phyloP scores from a whole-genome alignment of 176 grass and related monocot species.

The Ensete ventricosum region DNA sequence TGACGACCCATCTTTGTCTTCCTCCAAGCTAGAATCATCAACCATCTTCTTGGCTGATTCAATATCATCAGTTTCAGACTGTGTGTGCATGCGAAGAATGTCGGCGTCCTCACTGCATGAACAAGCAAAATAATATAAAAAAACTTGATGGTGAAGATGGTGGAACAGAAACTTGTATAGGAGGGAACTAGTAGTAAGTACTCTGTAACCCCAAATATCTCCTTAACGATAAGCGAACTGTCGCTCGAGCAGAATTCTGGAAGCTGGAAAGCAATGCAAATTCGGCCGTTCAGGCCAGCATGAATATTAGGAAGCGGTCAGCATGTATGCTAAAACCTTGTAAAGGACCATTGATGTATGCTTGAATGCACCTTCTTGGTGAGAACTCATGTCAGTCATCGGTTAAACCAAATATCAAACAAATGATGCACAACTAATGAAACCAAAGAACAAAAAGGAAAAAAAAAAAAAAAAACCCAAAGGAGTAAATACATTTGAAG shows the following conservation, averaged over 20 bases:
- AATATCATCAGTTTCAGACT: slow-evolving; percentile 61
- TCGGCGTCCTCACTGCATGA: slow-evolving; percentile 74
- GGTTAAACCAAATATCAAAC: background rate
- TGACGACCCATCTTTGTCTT: slow-evolving; percentile 3
- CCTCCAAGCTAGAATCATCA: slow-evolving; percentile 38
- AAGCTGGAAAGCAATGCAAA: slow-evolving; percentile 50
- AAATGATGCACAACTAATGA: too few species aligned
- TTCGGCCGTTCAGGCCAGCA: background rate
- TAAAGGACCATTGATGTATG: background rate
- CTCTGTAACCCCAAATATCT: slow-evolving; percentile 99
- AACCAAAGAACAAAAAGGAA: too few species aligned
- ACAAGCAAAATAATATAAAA: slow-evolving; percentile 13
- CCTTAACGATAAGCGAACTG: slow-evolving; percentile 75
- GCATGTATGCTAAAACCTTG: background rate
- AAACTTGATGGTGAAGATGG: background rate
- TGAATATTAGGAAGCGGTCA: background rate
- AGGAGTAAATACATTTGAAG: too few species aligned
- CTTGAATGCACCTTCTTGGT: background rate
- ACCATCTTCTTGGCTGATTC: slow-evolving; percentile 77
- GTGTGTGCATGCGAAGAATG: slow-evolving; percentile 46
- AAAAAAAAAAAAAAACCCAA: too few species aligned
- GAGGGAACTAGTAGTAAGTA: slow-evolving; percentile 41
- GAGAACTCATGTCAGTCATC: background rate
- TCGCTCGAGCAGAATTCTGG: slow-evolving; percentile 76
- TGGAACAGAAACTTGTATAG: background rate